Percentiles rank a stretch among this genome's conserved stretches.
These are phyloP conservation scores for Fraxinus sp. DNA, from an alignment of 305 asterid species.

Conservation along the genomic window DNA sequence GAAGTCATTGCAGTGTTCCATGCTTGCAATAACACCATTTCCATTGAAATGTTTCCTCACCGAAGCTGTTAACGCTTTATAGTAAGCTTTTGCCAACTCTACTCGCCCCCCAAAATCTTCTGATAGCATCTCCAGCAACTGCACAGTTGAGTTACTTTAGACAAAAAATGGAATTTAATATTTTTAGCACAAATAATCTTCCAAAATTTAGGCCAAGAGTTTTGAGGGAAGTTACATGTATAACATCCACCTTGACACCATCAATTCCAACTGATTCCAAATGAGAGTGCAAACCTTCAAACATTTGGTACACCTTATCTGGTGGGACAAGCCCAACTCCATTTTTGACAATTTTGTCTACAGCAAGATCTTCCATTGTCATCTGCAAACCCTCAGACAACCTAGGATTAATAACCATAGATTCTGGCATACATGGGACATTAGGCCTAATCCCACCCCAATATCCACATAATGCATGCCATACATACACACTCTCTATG, in stretches of 20 bases:
- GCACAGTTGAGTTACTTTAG: background rate
- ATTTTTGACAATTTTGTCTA: slow-evolving; percentile 22
- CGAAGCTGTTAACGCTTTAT: slow-evolving; percentile 40
- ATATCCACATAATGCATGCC: slow-evolving; percentile 30
- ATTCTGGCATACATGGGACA: slow-evolving; percentile 21
- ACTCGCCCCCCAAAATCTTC: slow-evolving; percentile 49
- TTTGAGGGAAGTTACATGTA: slow-evolving; percentile 20
- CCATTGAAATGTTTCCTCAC: slow-evolving; percentile 45
- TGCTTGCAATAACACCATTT: slow-evolving; percentile 50
- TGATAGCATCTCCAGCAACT: slow-evolving; percentile 45
- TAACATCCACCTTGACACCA: slow-evolving; percentile 30
- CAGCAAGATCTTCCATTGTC: slow-evolving; percentile 28
- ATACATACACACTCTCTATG: slow-evolving; percentile 21
- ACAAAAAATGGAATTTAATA: background rate
- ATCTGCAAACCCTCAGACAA: slow-evolving; percentile 27
- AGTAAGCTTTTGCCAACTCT: slow-evolving; percentile 43
- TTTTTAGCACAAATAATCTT: background rate
- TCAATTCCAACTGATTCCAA: slow-evolving; percentile 21
- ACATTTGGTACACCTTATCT: background rate
- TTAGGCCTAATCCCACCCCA: slow-evolving; percentile 30
- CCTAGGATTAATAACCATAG: slow-evolving; percentile 21
- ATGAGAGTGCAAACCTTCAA: no score
- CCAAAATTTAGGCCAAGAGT: background rate
- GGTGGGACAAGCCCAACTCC: slow-evolving; percentile 23
- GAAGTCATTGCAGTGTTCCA: slow-evolving; percentile 53